Conservation (phyloP, 2,329 filamentous ascomycete genomes). For the Botryotinia convoluta region DNA sequence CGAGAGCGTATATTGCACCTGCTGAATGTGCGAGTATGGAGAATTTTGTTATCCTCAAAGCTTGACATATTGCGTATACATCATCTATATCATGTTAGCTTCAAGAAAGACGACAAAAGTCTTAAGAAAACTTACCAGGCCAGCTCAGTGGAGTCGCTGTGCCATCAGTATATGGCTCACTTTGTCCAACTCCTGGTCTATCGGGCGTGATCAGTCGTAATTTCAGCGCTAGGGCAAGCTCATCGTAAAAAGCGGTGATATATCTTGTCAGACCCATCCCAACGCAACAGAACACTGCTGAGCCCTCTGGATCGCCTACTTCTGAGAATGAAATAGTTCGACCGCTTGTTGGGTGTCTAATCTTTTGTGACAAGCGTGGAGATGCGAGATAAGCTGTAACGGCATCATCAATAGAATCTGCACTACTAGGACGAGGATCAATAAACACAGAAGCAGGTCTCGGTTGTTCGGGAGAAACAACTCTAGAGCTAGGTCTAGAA, state of each 20-base stretch:
- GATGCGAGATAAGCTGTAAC: conserved; percentile 83
- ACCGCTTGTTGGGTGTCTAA: conserved; percentile 80
- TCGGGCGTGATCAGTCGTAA: conserved; percentile 91
- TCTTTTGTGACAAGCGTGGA: conserved; percentile 81
- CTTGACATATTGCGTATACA: conserved; percentile 89
- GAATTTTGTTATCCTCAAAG: conserved; percentile 90
- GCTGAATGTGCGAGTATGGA: conserved; percentile 95
- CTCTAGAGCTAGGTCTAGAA: conserved; percentile 38
- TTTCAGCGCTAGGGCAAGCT: conserved; percentile 83
- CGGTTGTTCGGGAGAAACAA: conserved; percentile 32
- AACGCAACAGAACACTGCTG: conserved; percentile 92
- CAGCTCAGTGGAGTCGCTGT: conserved; percentile 86
- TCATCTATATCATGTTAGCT: conserved; percentile 54
- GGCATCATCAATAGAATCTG: conserved; percentile 84
- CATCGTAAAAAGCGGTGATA: conserved; percentile 95
- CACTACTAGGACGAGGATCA: conserved; percentile 72
- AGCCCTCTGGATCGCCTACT: conserved; percentile 88
- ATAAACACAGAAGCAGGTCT: conserved; percentile 39
- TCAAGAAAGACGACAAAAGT: not conserved
- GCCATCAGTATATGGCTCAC: conserved; percentile 77
- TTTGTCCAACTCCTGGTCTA: conserved; percentile 89
- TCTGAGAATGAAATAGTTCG: conserved; percentile 93
- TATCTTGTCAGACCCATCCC: conserved; percentile 97
- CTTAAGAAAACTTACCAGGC: conserved; percentile 66
- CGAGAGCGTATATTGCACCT: conserved; percentile 95